phyloP scores from a whole-genome alignment of 2,329 filamentous ascomycete species.

The Trichoderma sp. region DNA sequence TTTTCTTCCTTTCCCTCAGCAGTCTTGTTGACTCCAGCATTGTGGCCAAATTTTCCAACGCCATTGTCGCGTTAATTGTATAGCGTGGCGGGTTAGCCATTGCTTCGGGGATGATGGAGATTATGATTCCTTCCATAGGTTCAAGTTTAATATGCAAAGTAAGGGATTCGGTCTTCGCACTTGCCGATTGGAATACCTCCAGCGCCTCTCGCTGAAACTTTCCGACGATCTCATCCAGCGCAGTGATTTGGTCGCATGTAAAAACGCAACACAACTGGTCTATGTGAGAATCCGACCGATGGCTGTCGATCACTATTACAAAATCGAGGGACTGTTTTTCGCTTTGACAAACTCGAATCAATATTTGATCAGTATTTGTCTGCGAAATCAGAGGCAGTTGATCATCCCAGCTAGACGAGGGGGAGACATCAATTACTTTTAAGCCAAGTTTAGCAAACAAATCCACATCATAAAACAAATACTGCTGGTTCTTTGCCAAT shows the following conservation, averaged over 20 bases:
- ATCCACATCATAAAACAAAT: constrained; percentile 6
- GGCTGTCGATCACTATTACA: constrained; percentile 7
- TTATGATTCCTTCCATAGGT: background rate
- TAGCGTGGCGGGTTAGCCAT: background rate
- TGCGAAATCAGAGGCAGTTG: constrained; percentile 1
- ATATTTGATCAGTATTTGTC: background rate
- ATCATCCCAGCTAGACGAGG: constrained; percentile 13
- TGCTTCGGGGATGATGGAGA: background rate
- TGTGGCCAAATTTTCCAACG: background rate
- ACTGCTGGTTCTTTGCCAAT: background rate
- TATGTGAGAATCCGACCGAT: background rate
- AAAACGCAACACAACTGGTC: background rate
- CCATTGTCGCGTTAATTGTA: background rate
- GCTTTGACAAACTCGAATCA: background rate
- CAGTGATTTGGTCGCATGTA: constrained; percentile 11
- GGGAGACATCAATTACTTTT: background rate
- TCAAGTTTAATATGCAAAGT: constrained; percentile 6
- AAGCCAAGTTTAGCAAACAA: constrained; percentile 6
- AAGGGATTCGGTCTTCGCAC: constrained; percentile 17
- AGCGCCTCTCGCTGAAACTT: background rate
- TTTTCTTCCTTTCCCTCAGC: background rate
- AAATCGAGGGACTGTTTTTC: background rate
- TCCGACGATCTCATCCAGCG: background rate
- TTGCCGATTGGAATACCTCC: background rate
- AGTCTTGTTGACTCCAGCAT: background rate